Evolutionary conservation across 176 grass and related monocot species (phyloP).

Genomic region (Triticum turgidum): DNA sequence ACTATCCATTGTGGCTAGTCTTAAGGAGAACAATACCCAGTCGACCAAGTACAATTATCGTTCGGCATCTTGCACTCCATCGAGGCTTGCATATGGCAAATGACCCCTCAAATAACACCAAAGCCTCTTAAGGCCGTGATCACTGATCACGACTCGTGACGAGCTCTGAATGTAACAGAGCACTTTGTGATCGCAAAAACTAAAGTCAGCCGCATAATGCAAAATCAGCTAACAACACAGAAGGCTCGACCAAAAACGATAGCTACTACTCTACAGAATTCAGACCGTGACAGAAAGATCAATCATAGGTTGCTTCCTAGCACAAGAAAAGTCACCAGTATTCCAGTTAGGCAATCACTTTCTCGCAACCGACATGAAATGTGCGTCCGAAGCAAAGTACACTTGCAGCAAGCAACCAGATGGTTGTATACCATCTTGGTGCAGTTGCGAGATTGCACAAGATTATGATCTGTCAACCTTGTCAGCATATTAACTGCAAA

Average conservation of each 20-base stretch:
- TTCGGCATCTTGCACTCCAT: too few species aligned
- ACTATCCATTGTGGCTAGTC: too few species aligned
- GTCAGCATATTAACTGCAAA: neutral
- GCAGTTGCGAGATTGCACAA: neutral
- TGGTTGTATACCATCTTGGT: neutral
- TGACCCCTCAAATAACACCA: neutral
- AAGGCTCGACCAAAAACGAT: neutral
- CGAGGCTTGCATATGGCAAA: too few species aligned
- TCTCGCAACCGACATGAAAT: conserved; percentile 10
- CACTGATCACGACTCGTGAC: neutral
- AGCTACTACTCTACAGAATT: neutral
- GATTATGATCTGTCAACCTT: neutral
- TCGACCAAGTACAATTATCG: too few species aligned
- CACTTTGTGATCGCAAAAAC: neutral
- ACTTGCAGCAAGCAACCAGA: neutral
- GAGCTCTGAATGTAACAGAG: neutral
- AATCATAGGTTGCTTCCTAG: conserved; percentile 2
- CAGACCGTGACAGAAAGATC: neutral
- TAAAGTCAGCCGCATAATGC: neutral
- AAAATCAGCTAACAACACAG: neutral
- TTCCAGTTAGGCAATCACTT: conserved; percentile 22
- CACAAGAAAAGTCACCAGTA: neutral
- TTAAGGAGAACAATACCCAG: too few species aligned
- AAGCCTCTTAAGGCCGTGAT: neutral
- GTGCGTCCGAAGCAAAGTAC: conserved; percentile 6